Evolutionary conservation across 176 grass and related monocot species (phyloP).

Genomic region (Musa itinerans): DNA sequence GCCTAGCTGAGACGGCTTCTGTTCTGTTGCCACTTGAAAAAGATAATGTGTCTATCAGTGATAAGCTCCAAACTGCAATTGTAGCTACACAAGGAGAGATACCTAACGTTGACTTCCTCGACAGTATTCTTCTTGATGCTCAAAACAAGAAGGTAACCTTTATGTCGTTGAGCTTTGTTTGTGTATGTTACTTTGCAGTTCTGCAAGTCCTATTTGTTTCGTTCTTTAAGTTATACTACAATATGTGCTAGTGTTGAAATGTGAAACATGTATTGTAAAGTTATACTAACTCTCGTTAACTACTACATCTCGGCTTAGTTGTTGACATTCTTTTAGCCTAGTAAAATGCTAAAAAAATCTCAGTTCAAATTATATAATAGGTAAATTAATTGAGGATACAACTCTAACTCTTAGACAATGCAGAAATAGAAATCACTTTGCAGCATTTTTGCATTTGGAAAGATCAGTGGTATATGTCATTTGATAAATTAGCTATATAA

Average conservation of each 20-base stretch:
- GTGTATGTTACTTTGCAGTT: background rate
- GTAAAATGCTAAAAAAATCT: too few species aligned
- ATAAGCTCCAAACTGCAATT: slow-evolving; percentile 28
- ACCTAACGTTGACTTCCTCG: slow-evolving; percentile 33
- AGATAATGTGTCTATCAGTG: slow-evolving; percentile 27
- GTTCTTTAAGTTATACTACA: background rate
- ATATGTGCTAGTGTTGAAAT: background rate
- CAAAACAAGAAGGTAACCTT: slow-evolving; percentile 44
- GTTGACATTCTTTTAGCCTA: background rate
- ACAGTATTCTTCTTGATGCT: slow-evolving; percentile 43
- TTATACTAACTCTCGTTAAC: background rate
- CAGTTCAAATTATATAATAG: too few species aligned
- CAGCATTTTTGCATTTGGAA: too few species aligned
- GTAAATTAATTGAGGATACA: too few species aligned
- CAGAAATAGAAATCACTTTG: too few species aligned
- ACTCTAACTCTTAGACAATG: too few species aligned
- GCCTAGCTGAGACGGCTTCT: slow-evolving; percentile 13
- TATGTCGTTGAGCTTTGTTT: background rate
- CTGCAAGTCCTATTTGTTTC: background rate
- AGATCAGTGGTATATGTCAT: too few species aligned
- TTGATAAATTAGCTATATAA: too few species aligned
- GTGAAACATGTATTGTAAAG: background rate
- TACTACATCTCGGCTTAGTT: background rate
- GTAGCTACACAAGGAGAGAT: slow-evolving; percentile 35
- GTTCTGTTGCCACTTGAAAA: slow-evolving; percentile 14